Conservation (phyloP, 225 moss, liverwort and hornwort genomes). For the Sphagnum tenellum region DNA sequence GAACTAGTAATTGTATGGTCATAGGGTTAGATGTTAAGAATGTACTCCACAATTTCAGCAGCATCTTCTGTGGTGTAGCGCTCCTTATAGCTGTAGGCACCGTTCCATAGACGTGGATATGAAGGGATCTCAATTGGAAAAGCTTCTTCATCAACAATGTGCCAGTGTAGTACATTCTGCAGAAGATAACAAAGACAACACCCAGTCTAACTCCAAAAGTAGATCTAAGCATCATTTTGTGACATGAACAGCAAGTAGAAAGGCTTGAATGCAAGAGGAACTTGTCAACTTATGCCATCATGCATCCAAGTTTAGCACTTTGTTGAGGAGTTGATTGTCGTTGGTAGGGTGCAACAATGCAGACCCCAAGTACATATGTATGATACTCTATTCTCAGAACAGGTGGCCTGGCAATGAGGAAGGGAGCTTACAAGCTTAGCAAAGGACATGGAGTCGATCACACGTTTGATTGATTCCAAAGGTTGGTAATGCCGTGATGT, state of each 20-base stretch:
- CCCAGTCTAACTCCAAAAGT: too few species aligned
- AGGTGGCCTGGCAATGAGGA: too few species aligned
- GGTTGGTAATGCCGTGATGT: constrained; percentile 90
- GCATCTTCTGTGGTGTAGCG: constrained; percentile 88
- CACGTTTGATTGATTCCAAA: constrained; percentile 46
- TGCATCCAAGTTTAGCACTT: too few species aligned
- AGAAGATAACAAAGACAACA: not conserved
- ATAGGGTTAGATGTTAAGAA: not conserved
- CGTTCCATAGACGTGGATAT: constrained; percentile 78
- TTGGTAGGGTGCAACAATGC: too few species aligned
- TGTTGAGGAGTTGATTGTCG: too few species aligned
- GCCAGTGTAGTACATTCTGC: constrained; percentile 99
- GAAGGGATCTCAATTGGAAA: constrained; percentile 88
- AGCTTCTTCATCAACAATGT: constrained; percentile 79
- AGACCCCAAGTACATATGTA: too few species aligned
- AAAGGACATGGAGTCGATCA: constrained; percentile 86
- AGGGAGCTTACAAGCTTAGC: constrained; percentile 72
- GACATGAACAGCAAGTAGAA: too few species aligned
- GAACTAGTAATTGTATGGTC: too few species aligned
- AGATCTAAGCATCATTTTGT: too few species aligned
- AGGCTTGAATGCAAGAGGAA: too few species aligned
- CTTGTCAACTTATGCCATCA: too few species aligned
- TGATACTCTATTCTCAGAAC: too few species aligned
- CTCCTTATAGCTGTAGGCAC: constrained; percentile 70
- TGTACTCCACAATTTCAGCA: constrained; percentile 72